Evolutionary conservation across 441 rosid species (phyloP).

Genomic region (Populus trichocarpa): DNA sequence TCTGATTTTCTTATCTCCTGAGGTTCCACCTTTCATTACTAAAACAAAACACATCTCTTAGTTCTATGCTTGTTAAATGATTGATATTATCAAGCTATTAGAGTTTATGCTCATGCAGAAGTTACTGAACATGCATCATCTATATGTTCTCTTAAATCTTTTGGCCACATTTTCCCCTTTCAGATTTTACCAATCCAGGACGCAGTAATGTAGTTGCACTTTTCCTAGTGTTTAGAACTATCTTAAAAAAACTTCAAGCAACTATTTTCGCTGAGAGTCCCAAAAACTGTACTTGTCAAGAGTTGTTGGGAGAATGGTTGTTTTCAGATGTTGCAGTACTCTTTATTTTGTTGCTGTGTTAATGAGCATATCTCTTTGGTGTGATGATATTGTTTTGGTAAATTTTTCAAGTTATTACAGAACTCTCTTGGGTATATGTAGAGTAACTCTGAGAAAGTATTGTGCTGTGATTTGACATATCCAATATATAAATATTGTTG

Average conservation of each 20-base stretch:
- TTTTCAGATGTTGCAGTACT: neutral
- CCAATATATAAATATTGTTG: neutral
- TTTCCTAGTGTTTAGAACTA: neutral
- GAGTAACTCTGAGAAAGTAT: neutral
- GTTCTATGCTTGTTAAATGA: neutral
- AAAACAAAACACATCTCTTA: neutral
- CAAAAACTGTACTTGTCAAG: neutral
- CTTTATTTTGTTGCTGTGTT: neutral
- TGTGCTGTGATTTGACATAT: neutral
- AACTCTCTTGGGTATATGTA: neutral
- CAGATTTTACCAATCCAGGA: neutral
- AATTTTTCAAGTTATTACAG: neutral
- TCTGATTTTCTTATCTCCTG: neutral
- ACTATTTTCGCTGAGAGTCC: neutral
- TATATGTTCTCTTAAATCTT: neutral
- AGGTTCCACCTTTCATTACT: neutral
- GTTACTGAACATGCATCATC: neutral
- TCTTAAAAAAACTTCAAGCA: neutral
- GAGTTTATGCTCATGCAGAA: neutral
- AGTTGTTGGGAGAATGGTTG: neutral
- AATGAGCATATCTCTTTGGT: neutral
- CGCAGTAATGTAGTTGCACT: too few species aligned
- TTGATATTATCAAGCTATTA: neutral
- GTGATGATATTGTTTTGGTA: neutral
- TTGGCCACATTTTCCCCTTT: neutral